Evolutionary conservation across 768 basidiomycete genomes (phyloP).

Genomic region (Dioszegia aurantiaca): DNA sequence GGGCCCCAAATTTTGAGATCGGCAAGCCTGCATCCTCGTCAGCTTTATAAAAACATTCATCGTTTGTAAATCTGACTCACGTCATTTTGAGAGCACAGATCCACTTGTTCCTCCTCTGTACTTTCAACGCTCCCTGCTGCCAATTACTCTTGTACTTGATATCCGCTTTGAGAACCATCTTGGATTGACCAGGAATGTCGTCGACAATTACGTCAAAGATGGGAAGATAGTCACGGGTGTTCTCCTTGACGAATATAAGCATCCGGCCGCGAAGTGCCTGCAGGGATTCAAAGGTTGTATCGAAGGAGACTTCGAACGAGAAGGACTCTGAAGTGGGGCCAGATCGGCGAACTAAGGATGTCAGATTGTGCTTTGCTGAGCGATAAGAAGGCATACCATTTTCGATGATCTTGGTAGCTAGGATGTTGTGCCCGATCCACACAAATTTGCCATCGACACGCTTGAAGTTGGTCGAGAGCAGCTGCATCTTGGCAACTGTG

Average conservation of each 20-base stretch:
- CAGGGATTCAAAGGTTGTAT: conserved; percentile 75
- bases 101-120: conserved; percentile 85
- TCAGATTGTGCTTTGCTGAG: not conserved
- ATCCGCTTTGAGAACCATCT: conserved; percentile 70
- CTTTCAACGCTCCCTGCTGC: conserved; percentile 68
- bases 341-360: conserved; percentile 51
- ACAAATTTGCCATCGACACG: conserved; percentile 51
- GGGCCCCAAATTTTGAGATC: conserved; percentile 67
- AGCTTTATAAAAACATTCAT: too few relatives aligned
- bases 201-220: conserved; percentile 67
- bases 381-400: conserved; percentile 35
- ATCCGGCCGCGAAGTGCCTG: conserved; percentile 73
- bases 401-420: conserved; percentile 52
- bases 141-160: conserved; percentile 88
- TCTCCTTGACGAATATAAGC: conserved; percentile 69
- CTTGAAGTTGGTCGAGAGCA: conserved; percentile 61
- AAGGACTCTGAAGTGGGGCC: conserved; percentile 75
- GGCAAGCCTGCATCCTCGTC: conserved; percentile 27
- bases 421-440: conserved; percentile 52
- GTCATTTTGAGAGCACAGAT: conserved; percentile 77
- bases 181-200: conserved; percentile 70
- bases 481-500: conserved; percentile 81
- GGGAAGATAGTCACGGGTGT: conserved; percentile 72
- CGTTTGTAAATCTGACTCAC: conserved; percentile 52
- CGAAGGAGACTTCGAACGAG: conserved; percentile 70